Evolutionary conservation across 768 basidiomycete genomes (phyloP).

Genomic region (Boletus coccyginus): DNA sequence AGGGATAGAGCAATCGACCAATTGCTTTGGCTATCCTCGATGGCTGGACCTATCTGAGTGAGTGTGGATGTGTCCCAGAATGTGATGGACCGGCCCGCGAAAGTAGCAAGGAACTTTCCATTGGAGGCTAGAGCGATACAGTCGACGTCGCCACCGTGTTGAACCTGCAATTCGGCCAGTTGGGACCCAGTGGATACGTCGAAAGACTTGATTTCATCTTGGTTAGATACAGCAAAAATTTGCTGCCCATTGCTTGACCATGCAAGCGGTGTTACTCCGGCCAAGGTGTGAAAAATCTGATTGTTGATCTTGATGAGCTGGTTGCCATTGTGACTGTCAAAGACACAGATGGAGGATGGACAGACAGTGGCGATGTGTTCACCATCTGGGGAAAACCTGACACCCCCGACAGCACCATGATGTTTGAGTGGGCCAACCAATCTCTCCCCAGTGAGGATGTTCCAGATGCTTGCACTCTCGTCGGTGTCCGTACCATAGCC

Average conservation of each 20-base stretch:
- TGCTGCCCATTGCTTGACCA: neutral
- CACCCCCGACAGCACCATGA: neutral
- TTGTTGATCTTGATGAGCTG: neutral
- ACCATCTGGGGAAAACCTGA: neutral
- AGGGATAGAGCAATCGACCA: neutral
- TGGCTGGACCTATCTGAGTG: neutral
- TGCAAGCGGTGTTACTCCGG: neutral
- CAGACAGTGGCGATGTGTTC: neutral
- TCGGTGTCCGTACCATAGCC: no score
- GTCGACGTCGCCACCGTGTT: fast-evolving
- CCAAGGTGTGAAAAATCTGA: fast-evolving
- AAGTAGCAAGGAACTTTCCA: neutral
- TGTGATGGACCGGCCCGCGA: neutral
- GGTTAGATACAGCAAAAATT: neutral
- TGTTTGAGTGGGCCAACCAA: neutral
- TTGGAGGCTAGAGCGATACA: neutral
- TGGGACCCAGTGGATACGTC: neutral
- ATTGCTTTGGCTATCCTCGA: neutral
- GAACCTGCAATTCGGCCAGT: neutral
- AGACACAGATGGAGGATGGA: neutral
- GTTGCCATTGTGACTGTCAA: neutral
- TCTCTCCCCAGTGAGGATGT: neutral
- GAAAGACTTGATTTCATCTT: neutral
- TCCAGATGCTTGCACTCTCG: neutral
- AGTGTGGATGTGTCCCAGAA: neutral